Conservation (phyloP, 768 basidiomycete genomes). For the Collybia nuda region DNA sequence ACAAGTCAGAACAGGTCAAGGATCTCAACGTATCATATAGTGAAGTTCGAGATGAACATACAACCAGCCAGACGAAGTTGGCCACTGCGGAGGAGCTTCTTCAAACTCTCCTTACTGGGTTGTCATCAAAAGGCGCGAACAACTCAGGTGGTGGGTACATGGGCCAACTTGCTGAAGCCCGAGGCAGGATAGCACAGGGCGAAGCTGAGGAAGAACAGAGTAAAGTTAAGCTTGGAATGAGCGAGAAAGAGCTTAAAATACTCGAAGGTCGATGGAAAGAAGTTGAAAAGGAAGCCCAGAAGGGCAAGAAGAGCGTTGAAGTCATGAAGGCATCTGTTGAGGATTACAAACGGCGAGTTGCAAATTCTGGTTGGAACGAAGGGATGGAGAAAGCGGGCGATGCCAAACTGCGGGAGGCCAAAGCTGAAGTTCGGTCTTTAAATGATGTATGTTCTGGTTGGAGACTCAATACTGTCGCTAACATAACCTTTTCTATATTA, state of each 20-base stretch:
- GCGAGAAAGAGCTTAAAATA: constrained; percentile 72
- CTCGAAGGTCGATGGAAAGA: constrained; percentile 82
- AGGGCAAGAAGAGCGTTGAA: constrained; percentile 70
- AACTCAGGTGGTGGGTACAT: constrained; percentile 88
- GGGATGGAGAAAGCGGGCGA: constrained; percentile 68
- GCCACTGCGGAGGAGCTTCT: constrained; percentile 86
- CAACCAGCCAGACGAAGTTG: constrained; percentile 56
- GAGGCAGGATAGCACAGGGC: constrained; percentile 70
- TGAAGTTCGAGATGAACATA: constrained; percentile 69
- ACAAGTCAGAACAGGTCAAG: constrained; percentile 61
- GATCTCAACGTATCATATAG: constrained; percentile 54
- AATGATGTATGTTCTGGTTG: constrained; percentile 54
- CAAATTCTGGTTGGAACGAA: constrained; percentile 70
- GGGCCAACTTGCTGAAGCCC: constrained; percentile 91
- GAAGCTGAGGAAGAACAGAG: constrained; percentile 84
- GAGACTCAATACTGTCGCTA: constrained; percentile 1
- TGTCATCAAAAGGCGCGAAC: constrained; percentile 66
- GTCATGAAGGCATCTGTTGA: constrained; percentile 58
- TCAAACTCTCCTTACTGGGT: constrained; percentile 90
- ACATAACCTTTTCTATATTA: constrained; percentile 21
- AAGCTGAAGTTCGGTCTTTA: constrained; percentile 51
- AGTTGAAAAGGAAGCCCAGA: constrained; percentile 81
- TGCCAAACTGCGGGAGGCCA: constrained; percentile 47
- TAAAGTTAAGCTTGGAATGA: constrained; percentile 71
- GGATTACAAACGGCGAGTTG: constrained; percentile 49